phyloP scores from a whole-genome alignment of 164 flowering plant species.

The Vitis labrusca region DNA sequence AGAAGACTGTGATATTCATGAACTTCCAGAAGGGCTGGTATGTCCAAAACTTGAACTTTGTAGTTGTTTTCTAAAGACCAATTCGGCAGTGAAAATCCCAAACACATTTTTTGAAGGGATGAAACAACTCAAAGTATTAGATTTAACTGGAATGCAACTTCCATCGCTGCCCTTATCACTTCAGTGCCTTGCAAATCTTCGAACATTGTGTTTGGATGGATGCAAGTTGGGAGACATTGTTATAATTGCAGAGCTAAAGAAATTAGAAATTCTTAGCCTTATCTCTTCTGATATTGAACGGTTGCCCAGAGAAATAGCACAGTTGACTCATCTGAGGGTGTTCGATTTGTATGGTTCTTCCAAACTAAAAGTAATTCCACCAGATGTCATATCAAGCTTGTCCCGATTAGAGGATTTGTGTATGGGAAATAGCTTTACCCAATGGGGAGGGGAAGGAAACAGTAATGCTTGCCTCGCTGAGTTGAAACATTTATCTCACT shows the following conservation, averaged over 20 bases:
- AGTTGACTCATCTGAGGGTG: slow-evolving; percentile 13
- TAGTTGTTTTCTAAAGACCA: not conserved
- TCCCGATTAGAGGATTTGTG: no score
- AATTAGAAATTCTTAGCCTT: slow-evolving; percentile 18
- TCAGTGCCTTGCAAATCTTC: slow-evolving; percentile 4
- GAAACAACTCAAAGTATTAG: slow-evolving; percentile 17
- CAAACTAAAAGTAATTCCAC: slow-evolving; percentile 9
- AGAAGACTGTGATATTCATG: not conserved
- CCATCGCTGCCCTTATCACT: slow-evolving; percentile 5
- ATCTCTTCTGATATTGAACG: not conserved
- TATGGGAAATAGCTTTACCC: no score
- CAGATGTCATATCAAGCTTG: slow-evolving; percentile 10
- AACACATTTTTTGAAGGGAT: slow-evolving; percentile 8
- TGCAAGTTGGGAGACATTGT: slow-evolving; percentile 2
- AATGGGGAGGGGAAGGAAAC: no score
- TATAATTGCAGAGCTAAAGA: slow-evolving; percentile 11
- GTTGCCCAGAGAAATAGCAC: slow-evolving; percentile 16
- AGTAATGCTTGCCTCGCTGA: no score
- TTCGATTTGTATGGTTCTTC: slow-evolving; percentile 11
- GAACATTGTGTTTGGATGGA: not conserved
- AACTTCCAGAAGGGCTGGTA: slow-evolving; percentile 11
- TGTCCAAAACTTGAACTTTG: slow-evolving; percentile 14
- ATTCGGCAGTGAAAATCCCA: not conserved
- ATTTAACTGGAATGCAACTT: not conserved
- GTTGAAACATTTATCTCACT: no score